Percentiles rank a stretch among this genome's conserved stretches.
These are phyloP conservation scores for Coemansia asiatica DNA, from an alignment of 192 early-diverging fungal genomes.

Conservation along the genomic window DNA sequence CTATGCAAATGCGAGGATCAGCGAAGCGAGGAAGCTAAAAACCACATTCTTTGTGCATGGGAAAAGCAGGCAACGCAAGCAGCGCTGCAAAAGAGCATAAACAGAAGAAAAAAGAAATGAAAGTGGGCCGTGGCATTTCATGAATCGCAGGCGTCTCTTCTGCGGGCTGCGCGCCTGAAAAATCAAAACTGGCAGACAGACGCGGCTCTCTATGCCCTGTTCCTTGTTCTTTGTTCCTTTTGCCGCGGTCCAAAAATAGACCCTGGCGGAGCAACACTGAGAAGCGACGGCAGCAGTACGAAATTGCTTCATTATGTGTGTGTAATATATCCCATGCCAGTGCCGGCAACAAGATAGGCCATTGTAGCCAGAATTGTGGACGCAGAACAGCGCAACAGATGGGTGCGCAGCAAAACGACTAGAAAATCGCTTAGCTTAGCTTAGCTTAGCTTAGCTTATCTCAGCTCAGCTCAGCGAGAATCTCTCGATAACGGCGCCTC, in stretches of 20 bases:
- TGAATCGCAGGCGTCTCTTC: not conserved
- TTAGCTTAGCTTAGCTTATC: not conserved
- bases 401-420: not conserved
- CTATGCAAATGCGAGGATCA: not conserved
- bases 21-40: not conserved
- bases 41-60: constrained; percentile 6
- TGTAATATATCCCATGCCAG: not conserved
- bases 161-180: not conserved
- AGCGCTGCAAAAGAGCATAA: not conserved
- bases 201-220: not conserved
- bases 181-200: not conserved
- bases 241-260: not conserved
- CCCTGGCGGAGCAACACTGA: not conserved
- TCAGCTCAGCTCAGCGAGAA: too few species aligned
- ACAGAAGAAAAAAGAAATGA: too few species aligned
- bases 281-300: not conserved
- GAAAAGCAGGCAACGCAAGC: not conserved
- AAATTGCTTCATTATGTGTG: not conserved
- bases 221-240: not conserved
- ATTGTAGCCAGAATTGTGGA: not conserved
- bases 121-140: not conserved
- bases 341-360: too few species aligned
- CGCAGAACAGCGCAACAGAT: not conserved
- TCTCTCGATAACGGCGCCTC: not conserved
- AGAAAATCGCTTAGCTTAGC: not conserved